Conservation (phyloP, 2,329 filamentous ascomycete genomes). For the Diplocarpon rosae region DNA sequence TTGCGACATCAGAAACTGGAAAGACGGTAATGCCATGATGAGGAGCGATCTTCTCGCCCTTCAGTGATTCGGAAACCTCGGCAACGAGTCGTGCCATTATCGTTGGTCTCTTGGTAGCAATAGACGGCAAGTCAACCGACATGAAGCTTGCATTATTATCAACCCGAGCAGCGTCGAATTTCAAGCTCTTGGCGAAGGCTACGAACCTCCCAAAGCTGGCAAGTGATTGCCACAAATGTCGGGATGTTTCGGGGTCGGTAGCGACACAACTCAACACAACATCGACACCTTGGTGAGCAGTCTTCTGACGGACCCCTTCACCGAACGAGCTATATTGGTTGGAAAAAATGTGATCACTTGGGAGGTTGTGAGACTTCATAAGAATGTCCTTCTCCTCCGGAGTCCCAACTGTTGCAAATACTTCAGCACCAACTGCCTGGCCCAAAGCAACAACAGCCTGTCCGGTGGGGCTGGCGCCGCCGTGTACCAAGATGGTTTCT, state of each 20-base stretch:
- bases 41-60: constrained; percentile 28
- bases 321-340: constrained; percentile 18
- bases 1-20: constrained; percentile 23
- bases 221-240: constrained; percentile 27
- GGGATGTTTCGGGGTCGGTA: constrained; percentile 17
- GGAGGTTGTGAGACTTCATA: constrained; percentile 13
- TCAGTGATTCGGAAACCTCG: constrained; percentile 30
- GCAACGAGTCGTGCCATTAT: constrained; percentile 31
- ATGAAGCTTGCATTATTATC: constrained; percentile 32
- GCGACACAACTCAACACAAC: constrained; percentile 24
- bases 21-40: constrained; percentile 31
- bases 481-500: constrained; percentile 29
- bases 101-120: constrained; percentile 34
- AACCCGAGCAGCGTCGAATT: constrained; percentile 29
- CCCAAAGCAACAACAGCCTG: constrained; percentile 29
- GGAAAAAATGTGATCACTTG: constrained; percentile 16
- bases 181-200: constrained; percentile 23
- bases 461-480: constrained; percentile 27
- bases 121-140: constrained; percentile 32
- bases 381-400: constrained; percentile 17
- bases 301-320: constrained; percentile 16
- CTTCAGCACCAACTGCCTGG: constrained; percentile 13
- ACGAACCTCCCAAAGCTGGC: constrained; percentile 31
- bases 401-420: constrained; percentile 23
- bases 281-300: constrained; percentile 20